Conservation (phyloP, 2,329 filamentous ascomycete species). For the Trichoderma endophyticum region DNA sequence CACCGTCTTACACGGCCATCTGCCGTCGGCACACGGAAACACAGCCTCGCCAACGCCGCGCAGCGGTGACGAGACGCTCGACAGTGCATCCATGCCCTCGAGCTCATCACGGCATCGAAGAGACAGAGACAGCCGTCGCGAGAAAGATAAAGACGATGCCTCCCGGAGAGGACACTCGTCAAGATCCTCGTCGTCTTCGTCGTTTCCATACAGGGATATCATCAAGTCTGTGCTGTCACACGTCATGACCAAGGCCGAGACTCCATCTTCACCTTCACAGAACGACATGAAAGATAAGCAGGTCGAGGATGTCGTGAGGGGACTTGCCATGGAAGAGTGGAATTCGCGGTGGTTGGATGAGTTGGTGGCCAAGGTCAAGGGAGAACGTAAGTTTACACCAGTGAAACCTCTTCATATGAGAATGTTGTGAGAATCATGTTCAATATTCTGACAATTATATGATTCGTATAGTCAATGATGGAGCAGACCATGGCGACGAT, state of each 20-base stretch:
- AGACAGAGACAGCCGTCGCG: background rate
- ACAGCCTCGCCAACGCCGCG: conserved; percentile 11
- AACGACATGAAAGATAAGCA: conserved; percentile 16
- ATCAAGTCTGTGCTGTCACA: conserved; percentile 11
- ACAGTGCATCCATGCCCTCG: background rate
- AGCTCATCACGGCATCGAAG: background rate
- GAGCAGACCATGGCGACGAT: background rate
- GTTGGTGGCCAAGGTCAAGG: conserved; percentile 19
- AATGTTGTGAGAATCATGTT: background rate
- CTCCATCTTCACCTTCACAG: background rate
- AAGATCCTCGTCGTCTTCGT: background rate
- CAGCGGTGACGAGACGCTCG: conserved; percentile 7
- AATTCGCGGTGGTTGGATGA: conserved; percentile 18
- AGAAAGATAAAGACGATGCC: background rate
- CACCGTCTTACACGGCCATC: conserved; percentile 13
- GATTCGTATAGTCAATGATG: background rate
- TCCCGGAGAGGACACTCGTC: background rate
- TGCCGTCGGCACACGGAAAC: conserved; percentile 10
- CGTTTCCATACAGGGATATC: background rate
- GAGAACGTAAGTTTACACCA: conserved; percentile 7
- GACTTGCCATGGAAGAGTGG: conserved; percentile 18
- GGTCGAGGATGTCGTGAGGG: conserved; percentile 22
- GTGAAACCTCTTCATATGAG: too few relatives aligned
- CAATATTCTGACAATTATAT: background rate
- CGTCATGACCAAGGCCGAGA: background rate